Evolutionary conservation across 1,284 basidiomycete species (phyloP), one percentile per base, ranked within the genome.

Genomic region (Cryptococcus sp.): DNA sequence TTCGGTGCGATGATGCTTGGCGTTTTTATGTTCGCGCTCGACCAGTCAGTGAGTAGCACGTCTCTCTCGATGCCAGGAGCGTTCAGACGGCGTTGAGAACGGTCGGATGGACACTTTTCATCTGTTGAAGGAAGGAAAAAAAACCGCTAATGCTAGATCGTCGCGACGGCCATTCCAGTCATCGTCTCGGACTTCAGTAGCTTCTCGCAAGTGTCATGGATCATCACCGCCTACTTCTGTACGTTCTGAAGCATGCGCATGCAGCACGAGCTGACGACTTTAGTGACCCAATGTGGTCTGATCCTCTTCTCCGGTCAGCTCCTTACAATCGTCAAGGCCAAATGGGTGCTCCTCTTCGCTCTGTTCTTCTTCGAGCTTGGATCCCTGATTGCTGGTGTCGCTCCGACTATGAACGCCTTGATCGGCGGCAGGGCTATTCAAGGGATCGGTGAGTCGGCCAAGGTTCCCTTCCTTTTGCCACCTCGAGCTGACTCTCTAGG

Each of bases 301-400:
- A 70, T 74, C 41, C 57, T 75, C 38, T 69, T 74, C 48, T 71
- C 62, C 58, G 72, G 72, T 43, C 74, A 75, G 59, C 52, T 74
- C 39, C 68, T 75, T 48, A 69, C 34, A 14, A 62, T 74, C 54
- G 71, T 75, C 56, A 70, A 71, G 5, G 68, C 70, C 11, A 75
- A 75, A 53, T 65, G 66, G 41, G 66, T 73, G 50, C 71, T 75
- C 55, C 57, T 76, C n/a, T 59, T 66, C 35, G 73, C 76, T n/a
- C 68, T 77, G 47, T 53, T 72, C 57, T 57, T 77, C 56, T 78
- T 78, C 47, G 76, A 77, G 45, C 45, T 79, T 25, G 80, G 80
- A 5, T 77, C 75, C 4, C 65, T 80, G 26, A 57, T 80, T 16
- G 80, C 79, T 54, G 80, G 71, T 33, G 73, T 76, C n/a, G 75